These are phyloP conservation scores for Paramarasmius palmivorus DNA, from an alignment of 1,284 basidiomycete species.

Conservation along the genomic window DNA sequence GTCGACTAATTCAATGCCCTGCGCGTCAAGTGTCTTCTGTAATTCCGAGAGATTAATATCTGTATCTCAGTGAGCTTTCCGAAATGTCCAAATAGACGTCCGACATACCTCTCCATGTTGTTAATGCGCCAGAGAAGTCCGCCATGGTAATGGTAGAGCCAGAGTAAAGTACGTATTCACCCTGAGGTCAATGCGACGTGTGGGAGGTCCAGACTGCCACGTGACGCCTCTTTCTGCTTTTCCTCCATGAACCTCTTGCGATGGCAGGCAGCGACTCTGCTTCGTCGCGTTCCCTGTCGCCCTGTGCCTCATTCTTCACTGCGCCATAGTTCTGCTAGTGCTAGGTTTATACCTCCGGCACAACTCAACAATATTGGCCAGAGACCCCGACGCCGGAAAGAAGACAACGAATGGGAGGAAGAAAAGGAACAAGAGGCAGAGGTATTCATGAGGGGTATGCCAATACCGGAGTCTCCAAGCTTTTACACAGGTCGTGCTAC, in stretches of 20 bases:
- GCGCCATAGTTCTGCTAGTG: constrained; percentile 20
- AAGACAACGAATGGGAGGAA: constrained; percentile 12
- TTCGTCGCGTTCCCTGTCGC: constrained; percentile 18
- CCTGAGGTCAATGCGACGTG: background rate
- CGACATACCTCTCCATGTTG: constrained; percentile 82
- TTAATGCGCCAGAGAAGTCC: constrained; percentile 84
- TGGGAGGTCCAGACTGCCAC: constrained; percentile 22
- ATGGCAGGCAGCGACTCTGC: constrained; percentile 18
- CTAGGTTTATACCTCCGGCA: constrained; percentile 32
- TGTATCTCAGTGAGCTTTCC: constrained; percentile 30
- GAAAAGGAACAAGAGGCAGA: constrained; percentile 1
- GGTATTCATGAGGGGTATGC: constrained; percentile 2
- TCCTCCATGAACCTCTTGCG: constrained; percentile 30
- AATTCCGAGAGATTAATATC: constrained; percentile 87
- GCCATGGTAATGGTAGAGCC: constrained; percentile 4
- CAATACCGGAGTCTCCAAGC: constrained; percentile 59
- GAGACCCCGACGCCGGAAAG: constrained; percentile 5
- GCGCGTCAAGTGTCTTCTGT: constrained; percentile 89
- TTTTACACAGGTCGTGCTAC: constrained; percentile 88
- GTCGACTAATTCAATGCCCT: constrained; percentile 94
- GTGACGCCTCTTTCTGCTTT: constrained; percentile 10
- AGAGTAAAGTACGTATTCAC: background rate
- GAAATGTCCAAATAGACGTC: background rate
- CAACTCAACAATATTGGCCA: constrained; percentile 22
- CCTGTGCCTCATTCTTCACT: constrained; percentile 9